Percentiles rank a stretch among this genome's conserved stretches.
phyloP scores from a whole-genome alignment of 73 alveolate species.

The Tetrahymena borealis region DNA sequence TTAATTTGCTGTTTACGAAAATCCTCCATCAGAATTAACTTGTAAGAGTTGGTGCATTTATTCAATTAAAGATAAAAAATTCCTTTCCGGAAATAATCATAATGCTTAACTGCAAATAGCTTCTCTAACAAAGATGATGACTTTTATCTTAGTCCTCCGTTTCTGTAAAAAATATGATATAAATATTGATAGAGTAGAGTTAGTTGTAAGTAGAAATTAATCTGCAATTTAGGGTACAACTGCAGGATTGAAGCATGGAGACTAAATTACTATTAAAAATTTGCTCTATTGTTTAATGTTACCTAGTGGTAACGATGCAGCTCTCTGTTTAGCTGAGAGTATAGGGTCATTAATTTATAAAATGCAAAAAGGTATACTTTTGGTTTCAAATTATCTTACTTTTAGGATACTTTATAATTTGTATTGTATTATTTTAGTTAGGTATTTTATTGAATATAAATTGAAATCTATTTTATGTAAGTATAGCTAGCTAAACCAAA shows the following conservation, averaged over 20 bases:
- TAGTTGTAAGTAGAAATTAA: neutral
- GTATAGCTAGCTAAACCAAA: too few relatives aligned
- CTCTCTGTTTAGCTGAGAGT: slow-evolving; percentile 6
- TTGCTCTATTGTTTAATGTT: slow-evolving; percentile 76
- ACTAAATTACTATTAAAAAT: slow-evolving; percentile 47
- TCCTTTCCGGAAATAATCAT: neutral
- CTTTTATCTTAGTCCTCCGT: neutral
- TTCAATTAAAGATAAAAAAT: neutral
- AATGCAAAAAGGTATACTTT: neutral
- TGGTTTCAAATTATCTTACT: too few relatives aligned
- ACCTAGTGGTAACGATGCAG: slow-evolving; percentile 90
- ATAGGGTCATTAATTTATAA: neutral
- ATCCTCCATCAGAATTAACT: neutral
- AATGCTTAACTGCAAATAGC: neutral
- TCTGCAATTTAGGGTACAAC: slow-evolving; percentile 60
- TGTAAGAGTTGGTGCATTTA: neutral
- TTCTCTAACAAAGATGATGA: neutral
- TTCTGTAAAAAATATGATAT: neutral
- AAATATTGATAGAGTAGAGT: neutral
- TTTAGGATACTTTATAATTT: too few relatives aligned
- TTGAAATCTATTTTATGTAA: too few relatives aligned
- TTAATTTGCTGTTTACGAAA: neutral
- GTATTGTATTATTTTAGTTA: too few relatives aligned
- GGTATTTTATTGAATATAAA: too few relatives aligned
- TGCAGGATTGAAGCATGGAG: slow-evolving; percentile 59